A percentile compares a stretch with the other conserved stretches of the same genome.
Evolutionary conservation across 768 basidiomycete genomes (phyloP).

Genomic region (Steccherinum ochraceum): DNA sequence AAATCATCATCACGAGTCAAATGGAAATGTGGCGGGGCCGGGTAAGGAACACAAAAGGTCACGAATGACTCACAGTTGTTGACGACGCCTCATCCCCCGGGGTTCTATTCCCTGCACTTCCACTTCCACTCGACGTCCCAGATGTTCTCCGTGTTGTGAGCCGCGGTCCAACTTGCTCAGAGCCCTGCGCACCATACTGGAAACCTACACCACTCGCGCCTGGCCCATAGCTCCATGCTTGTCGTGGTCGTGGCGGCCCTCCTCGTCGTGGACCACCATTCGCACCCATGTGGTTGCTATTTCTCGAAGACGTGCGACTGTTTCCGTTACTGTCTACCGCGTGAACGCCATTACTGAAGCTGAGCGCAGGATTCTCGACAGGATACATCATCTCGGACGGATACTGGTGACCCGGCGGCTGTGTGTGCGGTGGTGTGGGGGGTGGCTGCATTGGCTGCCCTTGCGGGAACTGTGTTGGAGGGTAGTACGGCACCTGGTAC

Average conservation of each 20-base stretch:
- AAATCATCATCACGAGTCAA: not conserved
- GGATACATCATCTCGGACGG: slow-evolving; percentile 5
- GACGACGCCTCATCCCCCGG: slow-evolving; percentile 74
- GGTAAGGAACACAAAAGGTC: slow-evolving; percentile 3
- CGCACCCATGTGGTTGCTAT: slow-evolving; percentile 22
- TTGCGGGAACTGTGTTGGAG: not conserved
- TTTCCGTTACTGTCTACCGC: slow-evolving; percentile 21
- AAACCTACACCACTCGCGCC: slow-evolving; percentile 47
- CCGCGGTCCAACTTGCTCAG: slow-evolving; percentile 59
- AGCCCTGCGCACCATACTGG: slow-evolving; percentile 19
- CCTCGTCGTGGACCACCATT: slow-evolving; percentile 21
- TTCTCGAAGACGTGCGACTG: slow-evolving; percentile 26
- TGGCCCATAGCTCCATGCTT: slow-evolving; percentile 66
- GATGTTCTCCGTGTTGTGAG: slow-evolving; percentile 48
- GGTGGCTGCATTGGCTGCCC: not conserved
- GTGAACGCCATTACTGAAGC: slow-evolving; percentile 25
- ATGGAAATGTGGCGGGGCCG: not conserved
- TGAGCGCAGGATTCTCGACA: slow-evolving; percentile 2
- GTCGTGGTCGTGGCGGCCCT: slow-evolving; percentile 13
- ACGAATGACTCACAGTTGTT: slow-evolving; percentile 52
- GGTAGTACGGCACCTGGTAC: not conserved
- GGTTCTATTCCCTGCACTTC: slow-evolving; percentile 50
- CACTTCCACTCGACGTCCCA: slow-evolving; percentile 39
- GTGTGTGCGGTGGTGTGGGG: slow-evolving; percentile 5
- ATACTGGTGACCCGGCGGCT: slow-evolving; percentile 13